Conservation (phyloP, 345 rosid genomes). For the Sapria himalayana region DNA sequence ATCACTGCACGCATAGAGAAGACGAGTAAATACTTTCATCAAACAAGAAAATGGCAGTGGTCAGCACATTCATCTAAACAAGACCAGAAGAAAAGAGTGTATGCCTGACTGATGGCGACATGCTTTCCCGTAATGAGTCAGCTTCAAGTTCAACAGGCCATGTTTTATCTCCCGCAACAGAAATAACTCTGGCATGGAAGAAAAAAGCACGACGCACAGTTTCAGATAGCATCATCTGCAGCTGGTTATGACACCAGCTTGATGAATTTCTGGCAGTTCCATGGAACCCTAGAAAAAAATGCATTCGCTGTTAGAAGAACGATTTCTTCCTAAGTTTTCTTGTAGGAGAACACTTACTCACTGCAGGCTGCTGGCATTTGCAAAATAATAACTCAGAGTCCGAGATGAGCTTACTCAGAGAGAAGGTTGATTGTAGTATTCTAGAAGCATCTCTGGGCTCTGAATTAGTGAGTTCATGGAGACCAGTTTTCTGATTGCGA, state of each 20-base stretch:
- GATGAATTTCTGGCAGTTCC: constrained; percentile 21
- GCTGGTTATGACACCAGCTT: constrained; percentile 25
- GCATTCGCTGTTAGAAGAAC: constrained; percentile 5
- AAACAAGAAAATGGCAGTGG: not conserved
- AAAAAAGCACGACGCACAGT: constrained; percentile 41
- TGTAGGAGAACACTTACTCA: constrained; percentile 8
- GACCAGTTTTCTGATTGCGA: constrained; percentile 16
- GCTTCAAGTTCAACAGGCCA: too few relatives aligned
- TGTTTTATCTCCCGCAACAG: constrained; percentile 13
- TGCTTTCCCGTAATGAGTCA: too few relatives aligned
- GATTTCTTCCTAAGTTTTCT: not conserved
- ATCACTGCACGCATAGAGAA: constrained; percentile 26
- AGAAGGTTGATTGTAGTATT: constrained; percentile 21
- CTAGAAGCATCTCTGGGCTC: constrained; percentile 35
- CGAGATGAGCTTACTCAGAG: constrained; percentile 51
- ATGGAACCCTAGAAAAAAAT: constrained; percentile 26
- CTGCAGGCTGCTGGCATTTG: constrained; percentile 26
- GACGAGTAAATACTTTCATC: not conserved
- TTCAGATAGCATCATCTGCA: constrained; percentile 34
- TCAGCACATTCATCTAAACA: not conserved
- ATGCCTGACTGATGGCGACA: constrained; percentile 15
- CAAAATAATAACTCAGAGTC: constrained; percentile 40
- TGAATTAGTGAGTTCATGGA: constrained; percentile 24
- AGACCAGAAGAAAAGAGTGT: not conserved
- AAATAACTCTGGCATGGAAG: constrained; percentile 27